Conservation (phyloP, 371 early-diverging fungal genomes). For the Saksenaea oblongispora region DNA sequence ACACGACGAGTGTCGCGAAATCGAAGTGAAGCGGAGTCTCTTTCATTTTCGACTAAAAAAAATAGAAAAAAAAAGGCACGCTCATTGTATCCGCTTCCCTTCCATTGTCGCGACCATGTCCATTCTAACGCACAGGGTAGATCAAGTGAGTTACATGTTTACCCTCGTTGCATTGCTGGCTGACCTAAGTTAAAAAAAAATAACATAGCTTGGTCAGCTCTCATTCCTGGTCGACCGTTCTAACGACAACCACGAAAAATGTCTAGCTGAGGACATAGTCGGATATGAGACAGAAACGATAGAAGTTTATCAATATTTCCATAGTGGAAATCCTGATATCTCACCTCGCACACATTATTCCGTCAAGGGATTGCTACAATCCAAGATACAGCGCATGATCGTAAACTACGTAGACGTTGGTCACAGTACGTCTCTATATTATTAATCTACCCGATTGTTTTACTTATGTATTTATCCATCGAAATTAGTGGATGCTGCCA, state of each 20-base stretch:
- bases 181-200: background rate
- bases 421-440: slow-evolving; percentile 8
- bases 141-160: background rate
- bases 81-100: background rate
- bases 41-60: no score
- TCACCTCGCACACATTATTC: background rate
- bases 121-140: background rate
- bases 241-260: background rate
- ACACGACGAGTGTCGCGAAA: no score
- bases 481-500: slow-evolving; percentile 17
- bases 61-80: background rate
- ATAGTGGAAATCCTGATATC: background rate
- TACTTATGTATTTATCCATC: no score
- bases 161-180: background rate
- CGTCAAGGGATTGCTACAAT: background rate
- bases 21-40: no score
- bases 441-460: background rate
- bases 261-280: slow-evolving; percentile 4
- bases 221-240: background rate
- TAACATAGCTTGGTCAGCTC: background rate
- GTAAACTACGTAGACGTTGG: slow-evolving; percentile 13
- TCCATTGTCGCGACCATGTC: background rate
- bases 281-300: slow-evolving; percentile 11
- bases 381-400: slow-evolving; percentile 16
- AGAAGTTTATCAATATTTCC: slow-evolving; percentile 20